phyloP scores from a whole-genome alignment of 768 basidiomycete species.

The Termitomyces heimii region DNA sequence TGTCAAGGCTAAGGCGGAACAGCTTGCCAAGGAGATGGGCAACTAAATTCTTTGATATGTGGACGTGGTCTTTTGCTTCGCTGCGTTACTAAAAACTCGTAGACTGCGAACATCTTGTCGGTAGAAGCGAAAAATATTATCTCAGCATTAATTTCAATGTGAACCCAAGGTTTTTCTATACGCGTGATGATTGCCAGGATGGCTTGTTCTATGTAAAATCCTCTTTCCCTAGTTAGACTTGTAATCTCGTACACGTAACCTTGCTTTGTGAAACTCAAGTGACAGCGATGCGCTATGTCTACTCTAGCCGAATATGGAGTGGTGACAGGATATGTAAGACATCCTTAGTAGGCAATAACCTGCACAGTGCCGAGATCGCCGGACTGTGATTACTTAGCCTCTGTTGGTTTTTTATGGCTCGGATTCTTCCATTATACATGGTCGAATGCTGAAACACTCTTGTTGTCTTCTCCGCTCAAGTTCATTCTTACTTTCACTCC shows the following conservation, averaged over 20 bases:
- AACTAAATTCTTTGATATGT: conserved; percentile 25
- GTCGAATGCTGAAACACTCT: conserved; percentile 10
- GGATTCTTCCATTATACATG: neutral
- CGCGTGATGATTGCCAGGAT: neutral
- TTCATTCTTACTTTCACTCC: neutral
- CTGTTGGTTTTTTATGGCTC: neutral
- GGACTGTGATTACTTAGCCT: conserved; percentile 8
- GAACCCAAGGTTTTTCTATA: neutral
- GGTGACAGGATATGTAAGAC: too few relatives aligned
- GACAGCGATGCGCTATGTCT: too few relatives aligned
- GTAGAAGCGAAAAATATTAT: conserved; percentile 8
- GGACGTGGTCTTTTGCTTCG: conserved; percentile 4
- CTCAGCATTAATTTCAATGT: neutral
- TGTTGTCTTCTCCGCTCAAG: conserved; percentile 1
- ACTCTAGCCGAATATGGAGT: too few relatives aligned
- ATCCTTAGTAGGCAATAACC: neutral
- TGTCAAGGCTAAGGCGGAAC: conserved; percentile 95
- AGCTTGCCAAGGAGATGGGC: conserved; percentile 92
- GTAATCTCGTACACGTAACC: too few relatives aligned
- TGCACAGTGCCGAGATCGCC: conserved; percentile 4
- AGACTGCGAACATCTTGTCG: conserved; percentile 7
- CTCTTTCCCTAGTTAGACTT: too few relatives aligned
- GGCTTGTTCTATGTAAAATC: neutral
- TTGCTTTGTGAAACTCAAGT: too few relatives aligned
- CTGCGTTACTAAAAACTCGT: conserved; percentile 8